Evolutionary conservation across 352 stramenopile genomes (phyloP), one percentile per base, ranked within the genome.

Genomic region (Phytophthora tubulina): DNA sequence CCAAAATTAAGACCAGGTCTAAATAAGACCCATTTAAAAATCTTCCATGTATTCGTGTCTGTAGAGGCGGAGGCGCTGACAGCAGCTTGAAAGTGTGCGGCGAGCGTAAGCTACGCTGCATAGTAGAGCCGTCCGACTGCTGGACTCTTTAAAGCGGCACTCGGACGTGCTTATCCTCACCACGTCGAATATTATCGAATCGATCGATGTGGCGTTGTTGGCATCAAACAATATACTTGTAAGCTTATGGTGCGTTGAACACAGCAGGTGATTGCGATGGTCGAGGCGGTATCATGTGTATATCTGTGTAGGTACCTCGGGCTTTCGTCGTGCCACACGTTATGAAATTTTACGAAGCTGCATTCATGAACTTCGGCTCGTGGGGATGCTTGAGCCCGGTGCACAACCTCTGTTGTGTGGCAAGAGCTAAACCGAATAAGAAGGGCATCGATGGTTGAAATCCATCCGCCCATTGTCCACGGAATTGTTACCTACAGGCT

Each of bases 181-280:
- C 3, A 98, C 95, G 0, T 97, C 89, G 21, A 98, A 98, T 63
- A 91, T 98, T 62, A 98, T 90, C 0, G 84, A 94, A 48, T 88
- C 86, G 4, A 97, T 98, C 32, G 95, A 98, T 66, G 72, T 92
- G 6, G 95, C 95, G 1, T 98, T 98, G 93, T 91, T n/a, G 95
- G 98, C 63, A 90, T 98, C 56, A 98, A 97, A 41, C 79, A 97
- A 27, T 27, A 27, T 27, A 27, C 21, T 27, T 27, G 21, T 27
- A 27, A 27, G 21, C 21, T 27, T 27, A 27, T 27, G 21, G 72
- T 97, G 88, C 81, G 85, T 82, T 21, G 10, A 46, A 17, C 13
- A 52, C 5, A 46, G 31, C 1, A 27, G 13, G 32, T 11, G 21
- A 15, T 9, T 15, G 10, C n/a, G 3, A 49, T 51, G 4, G 6